Base-by-base conservation (phyloP, 495 filamentous ascomycete species). In the Xanthoparmelia taractica region DNA sequence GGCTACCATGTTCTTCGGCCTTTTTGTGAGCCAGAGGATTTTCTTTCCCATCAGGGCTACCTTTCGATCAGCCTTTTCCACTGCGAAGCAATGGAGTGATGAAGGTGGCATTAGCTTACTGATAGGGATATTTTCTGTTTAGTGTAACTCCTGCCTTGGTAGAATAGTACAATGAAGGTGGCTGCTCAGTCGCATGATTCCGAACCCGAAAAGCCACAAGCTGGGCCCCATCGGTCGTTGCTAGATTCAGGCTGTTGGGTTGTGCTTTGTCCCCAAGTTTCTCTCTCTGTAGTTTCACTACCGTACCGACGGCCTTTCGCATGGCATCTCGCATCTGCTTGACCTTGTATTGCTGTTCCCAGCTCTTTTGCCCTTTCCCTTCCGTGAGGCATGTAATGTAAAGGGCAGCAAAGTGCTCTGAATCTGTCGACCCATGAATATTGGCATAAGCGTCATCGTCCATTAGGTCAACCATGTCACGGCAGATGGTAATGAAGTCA, bases 321-420 rank as follows among this genome's bases (percentile, higher is more conserved):
- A 82, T 71, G 0, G 79, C 78, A 12, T 38, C 34, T 13, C 68
- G 59, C 76, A 81, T 80, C 57, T 74, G 60, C 8, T 69, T 37
- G 8, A 73, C 27, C 6, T 69, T 65, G 58, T 80, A 76, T 15
- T 69, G 70, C 23, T 69, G 56, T 61, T 80, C 69, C 75, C 79
- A 81, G 11, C 72, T 58, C 11, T 65, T 55, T 34, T 65, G 50
- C 23, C 60, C 66, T 20, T 69, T 68, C 25, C 58, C 63, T 5
- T 63, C 67, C 34, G 77, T 76, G 0, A 82, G 73, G 65, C 75
- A 73, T 7, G 77, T 78, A 61, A 82, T 76, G 59, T 80, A 78
- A 10, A 82, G 69, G n/a, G 77, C 79, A 12, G 79, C 79, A 18
- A 76, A 63, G 60, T 81, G 78, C 59, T 82, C 79, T 8, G 73